Evolutionary conservation across 2,329 filamentous ascomycete genomes (phyloP).

Genomic region (Xenoacremonium recifei): DNA sequence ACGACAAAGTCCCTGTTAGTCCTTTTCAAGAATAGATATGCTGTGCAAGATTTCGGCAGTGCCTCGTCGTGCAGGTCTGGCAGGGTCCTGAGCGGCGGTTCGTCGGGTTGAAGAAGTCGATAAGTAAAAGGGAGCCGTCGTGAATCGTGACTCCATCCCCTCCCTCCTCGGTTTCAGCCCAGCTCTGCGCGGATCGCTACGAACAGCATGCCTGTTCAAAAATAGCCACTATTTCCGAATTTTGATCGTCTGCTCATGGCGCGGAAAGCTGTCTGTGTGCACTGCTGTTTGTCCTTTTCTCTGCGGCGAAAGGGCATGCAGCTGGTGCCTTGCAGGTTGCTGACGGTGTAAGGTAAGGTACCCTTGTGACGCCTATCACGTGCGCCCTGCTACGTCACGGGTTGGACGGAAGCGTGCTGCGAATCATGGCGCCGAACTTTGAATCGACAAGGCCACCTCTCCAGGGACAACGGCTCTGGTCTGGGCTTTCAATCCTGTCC

Average conservation of each 20-base stretch:
- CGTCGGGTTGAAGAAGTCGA: no score
- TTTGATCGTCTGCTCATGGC: no score
- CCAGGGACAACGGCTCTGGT: constrained; percentile 43
- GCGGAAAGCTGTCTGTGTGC: no score
- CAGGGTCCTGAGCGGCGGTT: constrained; percentile 1
- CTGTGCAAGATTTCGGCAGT: constrained; percentile 10
- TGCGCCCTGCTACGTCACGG: constrained; percentile 23
- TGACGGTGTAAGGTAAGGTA: constrained; percentile 1
- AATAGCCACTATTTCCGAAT: no score
- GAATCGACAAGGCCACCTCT: constrained; percentile 39
- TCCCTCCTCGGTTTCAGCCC: no score
- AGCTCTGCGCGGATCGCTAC: no score
- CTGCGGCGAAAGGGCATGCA: no score
- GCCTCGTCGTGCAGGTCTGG: constrained; percentile 15
- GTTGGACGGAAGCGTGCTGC: constrained; percentile 4
- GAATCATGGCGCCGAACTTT: constrained; percentile 23
- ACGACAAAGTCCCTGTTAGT: constrained; percentile 14
- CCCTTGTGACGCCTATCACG: constrained; percentile 28
- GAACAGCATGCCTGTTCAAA: no score
- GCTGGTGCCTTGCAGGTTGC: no score
- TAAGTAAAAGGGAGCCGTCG: no score
- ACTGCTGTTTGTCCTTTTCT: no score
- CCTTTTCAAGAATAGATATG: constrained; percentile 18
- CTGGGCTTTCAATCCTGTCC: constrained; percentile 49
- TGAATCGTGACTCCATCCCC: no score